Conservation (phyloP, 2,329 filamentous ascomycete species). For the Hymenoscyphus linearis region DNA sequence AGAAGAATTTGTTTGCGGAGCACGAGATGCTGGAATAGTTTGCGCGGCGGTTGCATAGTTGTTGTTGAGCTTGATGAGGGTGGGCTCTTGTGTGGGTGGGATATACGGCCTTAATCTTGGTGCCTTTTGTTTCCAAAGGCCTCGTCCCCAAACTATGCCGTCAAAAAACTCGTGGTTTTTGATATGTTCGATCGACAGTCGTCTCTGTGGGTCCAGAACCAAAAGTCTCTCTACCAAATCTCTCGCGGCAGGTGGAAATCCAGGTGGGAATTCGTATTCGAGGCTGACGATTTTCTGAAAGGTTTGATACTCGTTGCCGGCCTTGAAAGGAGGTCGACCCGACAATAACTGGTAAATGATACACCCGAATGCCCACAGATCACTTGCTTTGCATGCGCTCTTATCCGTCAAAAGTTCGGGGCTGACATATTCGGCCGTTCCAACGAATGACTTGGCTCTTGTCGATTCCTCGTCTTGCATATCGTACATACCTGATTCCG, state of each 20-base stretch:
- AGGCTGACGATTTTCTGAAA: slow-evolving; percentile 97
- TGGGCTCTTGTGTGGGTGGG: slow-evolving; percentile 68
- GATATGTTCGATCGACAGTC: slow-evolving; percentile 90
- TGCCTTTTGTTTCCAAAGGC: slow-evolving; percentile 83
- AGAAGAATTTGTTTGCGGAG: slow-evolving; percentile 31
- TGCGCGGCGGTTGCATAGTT: slow-evolving; percentile 32
- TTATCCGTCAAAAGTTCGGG: slow-evolving; percentile 96
- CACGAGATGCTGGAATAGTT: slow-evolving; percentile 27
- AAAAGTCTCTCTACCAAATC: slow-evolving; percentile 88
- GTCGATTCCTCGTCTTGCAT: slow-evolving; percentile 50
- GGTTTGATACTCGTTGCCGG: slow-evolving; percentile 88
- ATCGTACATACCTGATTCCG: slow-evolving; percentile 33
- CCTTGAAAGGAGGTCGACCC: slow-evolving; percentile 97
- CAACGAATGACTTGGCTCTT: slow-evolving; percentile 89
- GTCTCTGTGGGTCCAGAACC: slow-evolving; percentile 77
- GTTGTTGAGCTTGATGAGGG: slow-evolving; percentile 65
- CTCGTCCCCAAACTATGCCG: slow-evolving; percentile 76
- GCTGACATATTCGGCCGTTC: slow-evolving; percentile 96
- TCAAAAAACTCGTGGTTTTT: slow-evolving; percentile 96
- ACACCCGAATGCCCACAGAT: slow-evolving; percentile 97
- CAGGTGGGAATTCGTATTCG: slow-evolving; percentile 87
- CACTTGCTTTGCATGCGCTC: slow-evolving; percentile 94
- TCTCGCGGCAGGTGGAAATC: slow-evolving; percentile 78
- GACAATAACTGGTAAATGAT: slow-evolving; percentile 94
- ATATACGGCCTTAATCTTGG: slow-evolving; percentile 81